phyloP scores from a whole-genome alignment of 805 yeast species.

The Candida nitratophila region DNA sequence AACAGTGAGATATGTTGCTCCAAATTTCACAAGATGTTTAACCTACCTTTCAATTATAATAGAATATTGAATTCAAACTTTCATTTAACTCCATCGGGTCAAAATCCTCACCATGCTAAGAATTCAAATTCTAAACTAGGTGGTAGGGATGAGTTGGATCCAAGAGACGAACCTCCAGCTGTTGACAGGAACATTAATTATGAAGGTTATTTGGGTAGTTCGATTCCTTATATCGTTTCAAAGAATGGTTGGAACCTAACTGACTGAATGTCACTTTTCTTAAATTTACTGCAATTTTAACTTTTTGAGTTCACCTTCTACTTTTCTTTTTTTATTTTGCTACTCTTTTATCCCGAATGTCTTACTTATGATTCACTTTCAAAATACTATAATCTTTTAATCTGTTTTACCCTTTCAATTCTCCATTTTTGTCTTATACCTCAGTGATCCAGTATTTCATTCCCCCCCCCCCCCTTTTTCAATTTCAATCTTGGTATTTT shows the following conservation, averaged over 20 bases:
- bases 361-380: neutral
- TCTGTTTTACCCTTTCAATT: no score
- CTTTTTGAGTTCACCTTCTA: neutral
- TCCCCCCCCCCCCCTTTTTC: no score
- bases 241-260: constrained; percentile 25
- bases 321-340: neutral
- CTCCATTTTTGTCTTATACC: no score
- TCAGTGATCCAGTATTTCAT: no score
- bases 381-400: neutral
- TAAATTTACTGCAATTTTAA: no score
- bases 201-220: constrained; percentile 27
- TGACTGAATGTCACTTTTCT: no score
- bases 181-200: no score
- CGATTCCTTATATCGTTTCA: constrained; percentile 23
- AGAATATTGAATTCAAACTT: constrained; percentile 9
- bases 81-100: neutral
- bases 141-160: neutral
- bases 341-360: no score
- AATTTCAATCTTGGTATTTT: no score
- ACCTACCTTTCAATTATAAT: constrained; percentile 21
- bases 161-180: neutral
- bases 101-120: no score
- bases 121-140: neutral
- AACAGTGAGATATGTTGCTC: constrained; percentile 22
- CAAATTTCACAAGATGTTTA: constrained; percentile 26